A percentile compares a stretch with the other conserved stretches of the same genome.
Conservation (phyloP, 1,139 yeast species). For the Saccharomyces hybrid region DNA sequence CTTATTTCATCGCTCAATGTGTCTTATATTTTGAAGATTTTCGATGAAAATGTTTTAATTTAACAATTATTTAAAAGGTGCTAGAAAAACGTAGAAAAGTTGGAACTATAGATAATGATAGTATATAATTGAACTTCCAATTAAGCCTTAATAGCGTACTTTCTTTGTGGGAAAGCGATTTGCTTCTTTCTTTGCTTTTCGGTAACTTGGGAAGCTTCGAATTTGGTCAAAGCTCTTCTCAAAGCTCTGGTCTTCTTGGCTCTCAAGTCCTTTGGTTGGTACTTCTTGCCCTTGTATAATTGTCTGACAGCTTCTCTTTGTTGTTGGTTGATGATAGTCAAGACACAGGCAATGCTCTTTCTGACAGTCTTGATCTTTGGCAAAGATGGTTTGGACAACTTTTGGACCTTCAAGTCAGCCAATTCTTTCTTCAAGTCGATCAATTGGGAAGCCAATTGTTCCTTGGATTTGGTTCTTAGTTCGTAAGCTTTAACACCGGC, state of each 20-base stretch:
- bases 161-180: too few species aligned
- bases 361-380: slow-evolving; percentile 96
- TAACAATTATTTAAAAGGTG: background rate
- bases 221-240: too few species aligned
- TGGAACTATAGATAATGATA: background rate
- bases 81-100: background rate
- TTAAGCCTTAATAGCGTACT: too few species aligned
- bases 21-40: too few species aligned
- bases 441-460: slow-evolving; percentile 89
- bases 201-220: too few species aligned
- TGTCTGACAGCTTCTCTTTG: slow-evolving; percentile 95
- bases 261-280: slow-evolving; percentile 98
- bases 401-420: slow-evolving; percentile 95
- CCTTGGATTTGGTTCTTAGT: slow-evolving; percentile 96
- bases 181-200: too few species aligned
- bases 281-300: slow-evolving; percentile 94
- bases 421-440: too few species aligned
- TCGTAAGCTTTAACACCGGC: slow-evolving; percentile 93
- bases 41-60: background rate
- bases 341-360: slow-evolving; percentile 97
- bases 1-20: too few species aligned
- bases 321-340: slow-evolving; percentile 93
- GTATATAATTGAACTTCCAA: slow-evolving; percentile 1
- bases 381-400: slow-evolving; percentile 82
- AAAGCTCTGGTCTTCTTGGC: too few species aligned